Evolutionary conservation across 176 grass and related monocot genomes (phyloP).

Genomic region (Zizania latifolia): DNA sequence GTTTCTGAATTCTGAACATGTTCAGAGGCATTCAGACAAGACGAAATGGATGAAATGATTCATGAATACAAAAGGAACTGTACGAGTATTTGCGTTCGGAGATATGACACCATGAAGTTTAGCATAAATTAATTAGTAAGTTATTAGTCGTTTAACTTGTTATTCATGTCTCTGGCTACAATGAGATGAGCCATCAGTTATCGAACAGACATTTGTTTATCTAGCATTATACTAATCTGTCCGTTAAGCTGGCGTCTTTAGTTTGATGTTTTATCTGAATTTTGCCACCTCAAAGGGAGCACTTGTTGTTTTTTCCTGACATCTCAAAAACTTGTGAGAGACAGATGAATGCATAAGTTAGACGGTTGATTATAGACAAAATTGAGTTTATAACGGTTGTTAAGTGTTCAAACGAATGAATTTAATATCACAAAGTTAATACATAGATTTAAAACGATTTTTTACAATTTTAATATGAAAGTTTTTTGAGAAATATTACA

Average conservation of each 20-base stretch:
- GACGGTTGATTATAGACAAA: too few species aligned
- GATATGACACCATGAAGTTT: not conserved
- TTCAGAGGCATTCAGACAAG: not conserved
- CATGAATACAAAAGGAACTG: not conserved
- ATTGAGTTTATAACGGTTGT: too few species aligned
- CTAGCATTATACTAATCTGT: not conserved
- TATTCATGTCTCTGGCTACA: not conserved
- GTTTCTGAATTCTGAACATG: not conserved
- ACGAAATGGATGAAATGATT: not conserved
- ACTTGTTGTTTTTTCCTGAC: not conserved
- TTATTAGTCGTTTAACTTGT: not conserved
- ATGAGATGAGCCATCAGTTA: not conserved
- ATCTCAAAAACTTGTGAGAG: not conserved
- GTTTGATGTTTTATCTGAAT: not conserved
- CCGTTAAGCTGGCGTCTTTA: not conserved
- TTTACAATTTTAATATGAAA: too few species aligned
- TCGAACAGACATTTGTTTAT: not conserved
- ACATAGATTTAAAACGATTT: too few species aligned
- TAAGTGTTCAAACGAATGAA: too few species aligned
- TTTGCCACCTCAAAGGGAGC: not conserved
- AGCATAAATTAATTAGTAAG: not conserved
- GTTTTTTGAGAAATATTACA: too few species aligned
- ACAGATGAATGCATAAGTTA: not conserved
- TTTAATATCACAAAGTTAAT: too few species aligned
- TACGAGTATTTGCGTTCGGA: not conserved